Evolutionary conservation across 495 filamentous ascomycete species (phyloP).

Genomic region (Schizothecium vesticola): DNA sequence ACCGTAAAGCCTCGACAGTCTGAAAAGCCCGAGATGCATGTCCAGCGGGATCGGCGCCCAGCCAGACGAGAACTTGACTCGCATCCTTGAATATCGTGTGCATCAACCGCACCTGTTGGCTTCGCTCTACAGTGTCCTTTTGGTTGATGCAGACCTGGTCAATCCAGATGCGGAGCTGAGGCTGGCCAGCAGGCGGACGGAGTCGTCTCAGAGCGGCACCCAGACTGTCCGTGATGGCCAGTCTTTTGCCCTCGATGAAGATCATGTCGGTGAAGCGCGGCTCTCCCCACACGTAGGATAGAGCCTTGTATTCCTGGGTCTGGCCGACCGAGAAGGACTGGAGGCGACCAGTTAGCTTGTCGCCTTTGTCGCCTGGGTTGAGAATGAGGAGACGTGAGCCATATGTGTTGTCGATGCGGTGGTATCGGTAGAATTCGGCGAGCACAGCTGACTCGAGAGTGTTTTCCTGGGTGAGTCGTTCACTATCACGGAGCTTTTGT

Average conservation of each 20-base stretch:
- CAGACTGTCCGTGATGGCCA: slow-evolving; percentile 10
- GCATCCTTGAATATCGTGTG: slow-evolving; percentile 9
- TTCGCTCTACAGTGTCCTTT: slow-evolving; percentile 8
- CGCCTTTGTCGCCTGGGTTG: slow-evolving; percentile 1
- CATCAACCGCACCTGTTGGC: slow-evolving; percentile 11
- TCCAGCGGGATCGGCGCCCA: slow-evolving; percentile 7
- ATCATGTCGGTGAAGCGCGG: slow-evolving; percentile 4
- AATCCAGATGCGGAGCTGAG: slow-evolving; percentile 8
- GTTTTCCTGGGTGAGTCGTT: slow-evolving; percentile 1
- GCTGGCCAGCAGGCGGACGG: slow-evolving; percentile 1
- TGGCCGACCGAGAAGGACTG: neutral
- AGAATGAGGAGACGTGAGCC: slow-evolving; percentile 7
- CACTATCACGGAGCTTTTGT: neutral
- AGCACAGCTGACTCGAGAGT: slow-evolving; percentile 10
- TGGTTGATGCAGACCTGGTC: slow-evolving; percentile 14
- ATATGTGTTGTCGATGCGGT: neutral
- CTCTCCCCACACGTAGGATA: slow-evolving; percentile 13
- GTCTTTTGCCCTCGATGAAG: slow-evolving; percentile 9
- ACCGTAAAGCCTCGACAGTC: neutral
- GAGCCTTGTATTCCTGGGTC: neutral
- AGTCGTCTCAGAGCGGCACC: slow-evolving; percentile 3
- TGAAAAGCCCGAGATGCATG: slow-evolving; percentile 7
- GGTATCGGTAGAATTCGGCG: slow-evolving; percentile 12
- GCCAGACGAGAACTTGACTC: slow-evolving; percentile 8
- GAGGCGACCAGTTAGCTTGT: slow-evolving; percentile 7